Evolutionary conservation across 2,329 filamentous ascomycete genomes (phyloP), one percentile per base, ranked within the genome.

Genomic region (Paramyrothecium sp.): DNA sequence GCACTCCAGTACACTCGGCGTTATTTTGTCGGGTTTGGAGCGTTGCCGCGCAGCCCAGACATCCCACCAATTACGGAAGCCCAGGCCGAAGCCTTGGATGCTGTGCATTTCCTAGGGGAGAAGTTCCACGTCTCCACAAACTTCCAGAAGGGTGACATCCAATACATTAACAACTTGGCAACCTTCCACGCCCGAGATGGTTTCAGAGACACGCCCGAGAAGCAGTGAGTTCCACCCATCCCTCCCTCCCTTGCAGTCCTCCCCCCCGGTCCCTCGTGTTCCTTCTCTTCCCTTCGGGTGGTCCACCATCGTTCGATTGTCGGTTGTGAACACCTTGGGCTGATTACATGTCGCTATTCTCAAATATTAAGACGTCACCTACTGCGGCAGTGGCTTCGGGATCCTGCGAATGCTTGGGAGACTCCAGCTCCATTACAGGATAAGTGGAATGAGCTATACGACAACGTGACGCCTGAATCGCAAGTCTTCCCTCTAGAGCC

Each of bases 1-100:
- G 70, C 84, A 7, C 78, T 89, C 30, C 84, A 88, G 60, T 89
- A 88, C 60, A 82, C 81, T 0, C 79, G 86, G 3, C 78, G 85
- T 1, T 74, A 72, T 23, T 87, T 88, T 61, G 85, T 84, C 54
- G 75, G 87, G 2, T 88, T 82, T 63, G 77, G 79, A 60, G 77
- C 77, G 0, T 73, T 85, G 1, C 83, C 84, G 3, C 76, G 85
- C 51, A 81, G 75, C 8, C 56, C 74, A 1, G 66, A 78, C 20
- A 83, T 89, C 53, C 85, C 86, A 13, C 78, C 85, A 17, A 80
- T 83, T 57, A 80, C 78, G 0, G 78, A 82, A 58, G 78, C 78
- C 0, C 81, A 84, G 60, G 77, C 78, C 4, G 81, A 83, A 59
- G 81, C 81, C 0, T 71, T 84, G 3, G 80, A 83, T 58, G 74